phyloP scores from a whole-genome alignment of 257 asterid species.

The Cordia subcordata region DNA sequence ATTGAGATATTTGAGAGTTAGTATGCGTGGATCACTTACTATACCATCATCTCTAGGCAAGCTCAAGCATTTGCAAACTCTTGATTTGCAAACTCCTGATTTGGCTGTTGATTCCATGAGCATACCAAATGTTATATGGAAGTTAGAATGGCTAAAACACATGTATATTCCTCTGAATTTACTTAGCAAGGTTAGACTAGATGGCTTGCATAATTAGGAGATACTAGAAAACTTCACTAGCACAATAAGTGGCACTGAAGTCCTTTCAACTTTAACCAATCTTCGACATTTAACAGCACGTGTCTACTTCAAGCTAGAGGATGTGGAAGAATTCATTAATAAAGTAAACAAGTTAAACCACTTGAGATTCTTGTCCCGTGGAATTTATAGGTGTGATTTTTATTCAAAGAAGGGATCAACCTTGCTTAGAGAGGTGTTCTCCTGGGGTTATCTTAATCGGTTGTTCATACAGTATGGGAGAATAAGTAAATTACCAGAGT shows the following conservation, averaged over 20 bases:
- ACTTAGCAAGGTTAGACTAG: conserved; percentile 3
- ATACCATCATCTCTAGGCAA: conserved; percentile 15
- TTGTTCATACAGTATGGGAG: background rate
- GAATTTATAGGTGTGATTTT: background rate
- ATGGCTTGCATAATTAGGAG: conserved; percentile 14
- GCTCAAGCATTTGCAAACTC: conserved; percentile 12
- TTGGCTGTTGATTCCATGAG: background rate
- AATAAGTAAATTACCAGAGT: background rate
- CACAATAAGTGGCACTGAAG: background rate
- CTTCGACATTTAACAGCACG: conserved; percentile 3
- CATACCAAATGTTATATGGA: conserved; percentile 6
- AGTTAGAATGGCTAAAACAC: conserved; percentile 8
- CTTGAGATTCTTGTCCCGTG: background rate
- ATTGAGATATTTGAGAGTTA: conserved; percentile 17
- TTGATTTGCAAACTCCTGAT: conserved; percentile 16
- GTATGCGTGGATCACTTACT: rapidly evolving
- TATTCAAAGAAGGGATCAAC: background rate
- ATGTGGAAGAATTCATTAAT: background rate
- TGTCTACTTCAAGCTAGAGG: background rate
- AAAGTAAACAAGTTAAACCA: background rate
- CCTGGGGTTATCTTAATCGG: background rate
- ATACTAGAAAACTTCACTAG: conserved; percentile 3
- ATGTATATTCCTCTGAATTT: conserved; percentile 2
- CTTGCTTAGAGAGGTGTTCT: conserved; percentile 1
- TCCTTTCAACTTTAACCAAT: conserved; percentile 4